A percentile compares a stretch with the other conserved stretches of the same genome.
Evolutionary conservation across 805 yeast species (phyloP).

Genomic region (Grigorovia yakushimaensis): DNA sequence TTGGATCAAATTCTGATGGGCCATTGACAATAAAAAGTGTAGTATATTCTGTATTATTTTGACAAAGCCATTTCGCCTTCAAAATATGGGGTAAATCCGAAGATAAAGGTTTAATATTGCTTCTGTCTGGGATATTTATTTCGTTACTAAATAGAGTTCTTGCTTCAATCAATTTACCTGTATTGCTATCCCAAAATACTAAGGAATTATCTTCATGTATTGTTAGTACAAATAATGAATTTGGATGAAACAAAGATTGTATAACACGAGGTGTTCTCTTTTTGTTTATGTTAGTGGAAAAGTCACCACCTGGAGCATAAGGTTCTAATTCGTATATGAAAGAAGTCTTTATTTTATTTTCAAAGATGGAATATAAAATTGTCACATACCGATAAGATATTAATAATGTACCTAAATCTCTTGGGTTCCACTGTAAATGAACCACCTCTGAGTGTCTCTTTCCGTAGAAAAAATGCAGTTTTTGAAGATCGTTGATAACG

Average conservation of each 20-base stretch:
- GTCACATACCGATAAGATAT: constrained; percentile 65
- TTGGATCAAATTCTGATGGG: constrained; percentile 33
- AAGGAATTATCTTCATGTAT: constrained; percentile 74
- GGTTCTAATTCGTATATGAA: constrained; percentile 56
- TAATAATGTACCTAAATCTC: constrained; percentile 72
- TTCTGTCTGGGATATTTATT: constrained; percentile 42
- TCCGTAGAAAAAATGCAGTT: constrained; percentile 32
- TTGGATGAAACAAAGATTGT: constrained; percentile 80
- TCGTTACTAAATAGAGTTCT: constrained; percentile 58
- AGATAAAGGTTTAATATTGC: constrained; percentile 12
- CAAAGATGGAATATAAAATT: constrained; percentile 55
- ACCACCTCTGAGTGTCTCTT: constrained; percentile 57
- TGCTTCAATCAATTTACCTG: constrained; percentile 66
- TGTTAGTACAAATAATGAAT: constrained; percentile 78
- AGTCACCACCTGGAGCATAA: constrained; percentile 66
- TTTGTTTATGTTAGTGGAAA: constrained; percentile 17
- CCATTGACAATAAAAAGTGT: constrained; percentile 64
- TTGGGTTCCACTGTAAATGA: constrained; percentile 71
- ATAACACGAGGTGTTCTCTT: constrained; percentile 33
- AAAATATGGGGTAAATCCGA: constrained; percentile 33
- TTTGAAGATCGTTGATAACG: constrained; percentile 60
- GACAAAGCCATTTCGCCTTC: constrained; percentile 68
- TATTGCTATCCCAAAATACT: constrained; percentile 86
- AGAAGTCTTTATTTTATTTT: constrained; percentile 44
- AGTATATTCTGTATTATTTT: constrained; percentile 70